phyloP scores from a whole-genome alignment of 2,329 filamentous ascomycete genomes.

The Colletotrichum nymphaeae region DNA sequence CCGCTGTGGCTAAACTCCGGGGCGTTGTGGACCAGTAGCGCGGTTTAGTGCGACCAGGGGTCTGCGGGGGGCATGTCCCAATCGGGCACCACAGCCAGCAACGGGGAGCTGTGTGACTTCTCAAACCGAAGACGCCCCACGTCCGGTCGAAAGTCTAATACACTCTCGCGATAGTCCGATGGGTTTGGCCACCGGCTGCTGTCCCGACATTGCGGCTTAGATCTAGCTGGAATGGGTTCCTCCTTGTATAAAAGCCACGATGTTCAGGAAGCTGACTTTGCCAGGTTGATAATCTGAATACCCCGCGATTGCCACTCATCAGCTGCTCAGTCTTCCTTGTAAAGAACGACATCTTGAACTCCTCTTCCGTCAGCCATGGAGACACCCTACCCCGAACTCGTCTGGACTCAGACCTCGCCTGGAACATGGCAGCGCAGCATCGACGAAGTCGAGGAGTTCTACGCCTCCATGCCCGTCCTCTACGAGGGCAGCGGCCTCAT shows the following conservation, averaged over 20 bases:
- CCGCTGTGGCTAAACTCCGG: neutral
- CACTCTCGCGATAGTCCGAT: neutral
- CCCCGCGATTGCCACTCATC: no score
- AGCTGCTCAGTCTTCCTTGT: no score
- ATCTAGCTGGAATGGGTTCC: neutral
- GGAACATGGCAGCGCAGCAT: constrained; percentile 48
- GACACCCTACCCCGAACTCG: constrained; percentile 11
- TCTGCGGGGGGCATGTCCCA: neutral
- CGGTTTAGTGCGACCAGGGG: neutral
- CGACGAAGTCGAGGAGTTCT: constrained; percentile 55
- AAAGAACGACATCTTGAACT: no score
- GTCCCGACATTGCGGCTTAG: neutral
- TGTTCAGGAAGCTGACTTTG: neutral
- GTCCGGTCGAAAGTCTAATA: neutral
- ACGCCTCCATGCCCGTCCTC: constrained; percentile 47
- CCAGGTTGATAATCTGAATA: neutral
- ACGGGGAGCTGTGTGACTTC: neutral
- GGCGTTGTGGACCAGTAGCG: neutral
- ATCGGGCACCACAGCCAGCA: neutral
- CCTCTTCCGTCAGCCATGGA: neutral
- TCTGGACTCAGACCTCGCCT: constrained; percentile 42
- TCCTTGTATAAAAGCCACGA: neutral
- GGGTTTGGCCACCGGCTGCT: neutral
- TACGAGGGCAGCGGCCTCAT: constrained; percentile 51
- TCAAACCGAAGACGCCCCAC: neutral